Conservation (phyloP, 2,329 filamentous ascomycete species). For the Pyrenophora graminea region DNA sequence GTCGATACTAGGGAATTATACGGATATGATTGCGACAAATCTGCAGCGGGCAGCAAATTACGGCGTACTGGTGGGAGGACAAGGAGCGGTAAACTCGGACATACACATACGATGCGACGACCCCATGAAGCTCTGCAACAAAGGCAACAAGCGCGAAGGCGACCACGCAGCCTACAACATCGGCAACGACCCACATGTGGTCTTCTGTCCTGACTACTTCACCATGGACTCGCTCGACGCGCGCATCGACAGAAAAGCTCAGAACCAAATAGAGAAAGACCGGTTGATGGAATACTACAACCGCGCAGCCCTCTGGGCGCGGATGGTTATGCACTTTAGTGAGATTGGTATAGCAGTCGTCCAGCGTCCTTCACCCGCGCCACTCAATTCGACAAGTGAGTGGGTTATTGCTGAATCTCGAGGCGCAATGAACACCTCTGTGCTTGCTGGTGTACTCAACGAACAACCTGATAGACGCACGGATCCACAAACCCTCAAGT, state of each 20-base stretch:
- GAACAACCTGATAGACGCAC: constrained; percentile 28
- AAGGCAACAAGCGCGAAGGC: constrained; percentile 35
- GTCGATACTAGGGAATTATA: constrained; percentile 32
- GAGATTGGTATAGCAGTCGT: constrained; percentile 36
- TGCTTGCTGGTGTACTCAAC: constrained; percentile 39
- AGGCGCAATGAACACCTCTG: constrained; percentile 40
- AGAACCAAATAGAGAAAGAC: constrained; percentile 29
- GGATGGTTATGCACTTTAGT: constrained; percentile 43
- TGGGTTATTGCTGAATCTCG: constrained; percentile 25
- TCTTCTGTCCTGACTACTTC: constrained; percentile 41
- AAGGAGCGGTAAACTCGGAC: constrained; percentile 30
- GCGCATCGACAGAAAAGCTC: constrained; percentile 29
- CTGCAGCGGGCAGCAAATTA: constrained; percentile 38
- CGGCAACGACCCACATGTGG: constrained; percentile 42
- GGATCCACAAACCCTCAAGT: constrained; percentile 33
- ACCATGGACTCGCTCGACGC: constrained; percentile 29
- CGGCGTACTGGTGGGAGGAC: constrained; percentile 28
- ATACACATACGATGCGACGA: constrained; percentile 44
- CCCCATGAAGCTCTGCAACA: constrained; percentile 32
- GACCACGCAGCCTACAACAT: constrained; percentile 42
- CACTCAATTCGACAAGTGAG: constrained; percentile 23
- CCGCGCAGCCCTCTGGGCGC: constrained; percentile 40
- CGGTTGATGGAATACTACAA: constrained; percentile 40
- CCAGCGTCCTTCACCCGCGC: constrained; percentile 19
- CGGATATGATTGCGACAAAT: constrained; percentile 34